A percentile compares a stretch with the other conserved stretches of the same genome.
These are phyloP conservation scores for Nemania sp. DNA, from an alignment of 2,329 filamentous ascomycete genomes.

Conservation along the genomic window DNA sequence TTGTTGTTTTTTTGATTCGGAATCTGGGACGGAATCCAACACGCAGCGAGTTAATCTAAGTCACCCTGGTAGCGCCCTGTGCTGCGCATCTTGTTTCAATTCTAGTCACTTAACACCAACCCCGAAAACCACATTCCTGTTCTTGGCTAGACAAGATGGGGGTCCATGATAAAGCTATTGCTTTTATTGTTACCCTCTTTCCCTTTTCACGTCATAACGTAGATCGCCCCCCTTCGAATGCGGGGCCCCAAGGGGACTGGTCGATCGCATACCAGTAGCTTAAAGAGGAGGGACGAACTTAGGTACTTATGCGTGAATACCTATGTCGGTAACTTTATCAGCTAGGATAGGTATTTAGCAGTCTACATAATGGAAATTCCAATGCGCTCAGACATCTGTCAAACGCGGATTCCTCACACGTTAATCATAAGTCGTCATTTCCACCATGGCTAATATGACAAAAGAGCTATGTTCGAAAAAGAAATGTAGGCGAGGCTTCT, in stretches of 20 bases:
- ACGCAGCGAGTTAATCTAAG: neutral
- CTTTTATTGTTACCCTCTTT: slow-evolving; percentile 11
- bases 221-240: slow-evolving; percentile 28
- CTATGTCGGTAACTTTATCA: too few species aligned
- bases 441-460: slow-evolving; percentile 22
- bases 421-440: neutral
- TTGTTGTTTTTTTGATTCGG: neutral
- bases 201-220: slow-evolving; percentile 15
- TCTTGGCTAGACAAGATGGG: slow-evolving; percentile 16
- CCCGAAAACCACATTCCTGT: slow-evolving; percentile 15
- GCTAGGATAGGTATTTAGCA: too few species aligned
- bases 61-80: slow-evolving; percentile 5
- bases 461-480: slow-evolving; percentile 8
- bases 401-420: neutral
- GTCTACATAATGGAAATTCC: neutral
- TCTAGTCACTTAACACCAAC: slow-evolving; percentile 10
- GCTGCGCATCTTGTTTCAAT: slow-evolving; percentile 18
- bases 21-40: slow-evolving; percentile 32
- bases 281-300: neutral
- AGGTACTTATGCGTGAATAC: neutral
- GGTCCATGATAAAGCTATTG: slow-evolving; percentile 17
- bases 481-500: slow-evolving; percentile 3
- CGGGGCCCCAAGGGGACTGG: slow-evolving; percentile 28
- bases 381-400: neutral
- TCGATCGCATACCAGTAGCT: neutral